Evolutionary conservation across 176 grass and related monocot genomes (phyloP).

Genomic region (Oryza punctata): DNA sequence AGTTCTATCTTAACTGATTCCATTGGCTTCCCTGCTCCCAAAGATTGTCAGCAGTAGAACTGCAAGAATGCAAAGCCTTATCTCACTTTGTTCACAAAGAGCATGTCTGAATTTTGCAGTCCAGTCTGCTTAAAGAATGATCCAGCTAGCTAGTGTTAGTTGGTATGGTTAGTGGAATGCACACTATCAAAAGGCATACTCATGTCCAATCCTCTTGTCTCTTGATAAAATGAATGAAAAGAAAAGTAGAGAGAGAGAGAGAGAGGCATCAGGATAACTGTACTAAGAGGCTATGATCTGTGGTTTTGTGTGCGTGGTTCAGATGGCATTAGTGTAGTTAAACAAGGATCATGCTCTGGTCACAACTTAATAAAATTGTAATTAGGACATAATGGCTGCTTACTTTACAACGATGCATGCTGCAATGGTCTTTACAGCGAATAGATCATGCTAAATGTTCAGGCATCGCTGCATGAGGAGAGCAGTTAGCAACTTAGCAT

Average conservation of each 20-base stretch:
- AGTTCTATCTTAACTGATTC: constrained; percentile 24
- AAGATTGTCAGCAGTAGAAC: not conserved
- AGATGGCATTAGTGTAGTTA: not conserved
- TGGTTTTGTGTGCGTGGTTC: not conserved
- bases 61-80: not conserved
- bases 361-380: not conserved
- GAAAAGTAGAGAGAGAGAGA: not conserved
- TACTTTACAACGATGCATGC: constrained; percentile 17
- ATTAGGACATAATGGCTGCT: constrained; percentile 11
- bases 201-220: constrained; percentile 29
- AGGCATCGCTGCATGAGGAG: not conserved
- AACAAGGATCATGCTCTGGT: not conserved
- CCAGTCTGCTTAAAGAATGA: constrained; percentile 9
- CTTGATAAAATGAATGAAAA: not conserved
- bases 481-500: constrained; percentile 21
- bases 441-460: not conserved
- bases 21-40: not conserved
- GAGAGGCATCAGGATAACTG: not conserved
- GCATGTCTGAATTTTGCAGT: not conserved
- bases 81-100: not conserved
- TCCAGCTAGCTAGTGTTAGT: not conserved
- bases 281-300: not conserved
- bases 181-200: not conserved
- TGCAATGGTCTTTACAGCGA: constrained; percentile 28
- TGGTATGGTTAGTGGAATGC: constrained; percentile 25